phyloP scores from a whole-genome alignment of 202 grass and related monocot genomes.

The Dendrocalamus latiflorus region DNA sequence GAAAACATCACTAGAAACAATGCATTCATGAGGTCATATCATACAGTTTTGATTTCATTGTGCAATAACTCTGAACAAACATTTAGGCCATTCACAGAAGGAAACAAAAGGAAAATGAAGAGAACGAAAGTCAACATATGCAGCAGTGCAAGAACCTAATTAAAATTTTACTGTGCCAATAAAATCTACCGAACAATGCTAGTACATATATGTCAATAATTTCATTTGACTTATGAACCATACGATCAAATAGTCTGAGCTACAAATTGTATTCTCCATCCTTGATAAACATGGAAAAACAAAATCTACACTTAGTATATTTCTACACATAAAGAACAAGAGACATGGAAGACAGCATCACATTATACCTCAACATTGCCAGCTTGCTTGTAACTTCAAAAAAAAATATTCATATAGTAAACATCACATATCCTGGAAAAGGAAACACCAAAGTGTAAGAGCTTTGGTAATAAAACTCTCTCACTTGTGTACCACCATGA shows the following conservation, averaged over 20 bases:
- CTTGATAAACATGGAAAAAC: background rate
- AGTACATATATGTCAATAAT: background rate
- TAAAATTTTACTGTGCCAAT: constrained; percentile 6
- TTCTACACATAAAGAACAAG: background rate
- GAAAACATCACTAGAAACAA: background rate
- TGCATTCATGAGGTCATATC: background rate
- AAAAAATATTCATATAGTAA: background rate
- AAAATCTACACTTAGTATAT: background rate
- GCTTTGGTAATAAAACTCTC: background rate
- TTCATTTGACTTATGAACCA: background rate
- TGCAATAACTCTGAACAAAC: constrained; percentile 8
- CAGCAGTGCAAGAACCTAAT: background rate
- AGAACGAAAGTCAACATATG: background rate
- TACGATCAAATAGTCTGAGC: constrained; percentile 8
- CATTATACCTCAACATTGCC: constrained; percentile 21
- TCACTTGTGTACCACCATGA: background rate
- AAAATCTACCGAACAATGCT: background rate
- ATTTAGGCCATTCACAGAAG: background rate
- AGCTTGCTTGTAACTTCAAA: background rate
- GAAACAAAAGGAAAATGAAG: background rate
- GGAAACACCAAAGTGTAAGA: background rate
- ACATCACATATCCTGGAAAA: constrained; percentile 1
- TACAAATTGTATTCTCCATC: background rate
- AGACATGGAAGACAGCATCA: background rate
- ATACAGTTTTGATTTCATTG: background rate